Evolutionary conservation across 495 filamentous ascomycete species (phyloP).

Genomic region (Xylaria palmicola): DNA sequence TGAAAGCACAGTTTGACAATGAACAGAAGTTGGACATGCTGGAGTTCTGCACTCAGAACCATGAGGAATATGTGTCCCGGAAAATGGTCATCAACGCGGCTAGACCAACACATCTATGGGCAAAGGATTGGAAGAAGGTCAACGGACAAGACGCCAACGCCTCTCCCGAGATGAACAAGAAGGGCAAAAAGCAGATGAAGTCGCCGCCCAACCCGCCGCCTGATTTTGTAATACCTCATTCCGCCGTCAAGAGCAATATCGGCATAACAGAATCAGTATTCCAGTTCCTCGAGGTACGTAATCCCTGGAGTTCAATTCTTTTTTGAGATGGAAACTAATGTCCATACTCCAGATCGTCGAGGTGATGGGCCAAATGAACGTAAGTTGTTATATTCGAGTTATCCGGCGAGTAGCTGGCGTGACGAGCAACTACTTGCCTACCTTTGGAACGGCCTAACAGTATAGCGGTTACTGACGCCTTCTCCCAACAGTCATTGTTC

Average conservation of each 20-base stretch:
- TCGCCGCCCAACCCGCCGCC: conserved; percentile 51
- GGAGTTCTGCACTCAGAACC: conserved; percentile 60
- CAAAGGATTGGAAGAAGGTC: conserved; percentile 53
- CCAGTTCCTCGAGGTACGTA: conserved; percentile 66
- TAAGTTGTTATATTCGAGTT: conserved; percentile 19
- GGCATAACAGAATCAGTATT: conserved; percentile 62
- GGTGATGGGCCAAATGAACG: conserved; percentile 70
- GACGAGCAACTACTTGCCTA: background rate
- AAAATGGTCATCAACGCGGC: conserved; percentile 53
- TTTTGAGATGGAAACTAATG: background rate
- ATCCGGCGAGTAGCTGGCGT: background rate
- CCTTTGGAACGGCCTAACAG: background rate
- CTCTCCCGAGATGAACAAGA: conserved; percentile 73
- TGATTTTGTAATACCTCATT: conserved; percentile 60
- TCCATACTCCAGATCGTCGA: conserved; percentile 60
- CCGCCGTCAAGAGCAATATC: conserved; percentile 58
- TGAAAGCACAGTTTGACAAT: conserved; percentile 65
- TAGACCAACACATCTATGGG: conserved; percentile 53
- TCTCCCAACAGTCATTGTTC: conserved; percentile 49
- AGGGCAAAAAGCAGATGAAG: conserved; percentile 56
- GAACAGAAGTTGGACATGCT: conserved; percentile 72
- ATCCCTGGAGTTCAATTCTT: background rate
- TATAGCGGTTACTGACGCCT: background rate
- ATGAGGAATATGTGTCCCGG: conserved; percentile 69
- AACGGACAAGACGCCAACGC: conserved; percentile 60